Conservation (phyloP, 495 filamentous ascomycete genomes). For the Aspergillus homomorphus region DNA sequence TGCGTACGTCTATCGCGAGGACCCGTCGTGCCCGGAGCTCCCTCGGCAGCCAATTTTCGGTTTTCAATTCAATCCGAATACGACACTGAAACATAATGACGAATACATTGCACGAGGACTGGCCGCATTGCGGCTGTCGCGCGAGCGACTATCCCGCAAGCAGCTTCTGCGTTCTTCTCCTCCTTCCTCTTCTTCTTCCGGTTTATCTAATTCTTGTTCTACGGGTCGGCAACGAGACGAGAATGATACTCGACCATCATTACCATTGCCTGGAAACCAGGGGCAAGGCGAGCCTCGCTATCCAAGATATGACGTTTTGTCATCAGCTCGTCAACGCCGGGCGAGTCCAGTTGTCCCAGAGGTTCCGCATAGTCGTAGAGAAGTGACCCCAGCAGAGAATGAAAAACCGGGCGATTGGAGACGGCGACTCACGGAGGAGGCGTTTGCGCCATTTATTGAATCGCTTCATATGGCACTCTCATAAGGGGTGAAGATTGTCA, state of each 20-base stretch:
- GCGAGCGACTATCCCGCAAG: neutral
- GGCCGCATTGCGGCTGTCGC: neutral
- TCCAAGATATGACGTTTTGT: neutral
- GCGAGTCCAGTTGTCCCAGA: neutral
- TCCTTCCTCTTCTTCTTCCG: neutral
- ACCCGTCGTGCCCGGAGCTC: neutral
- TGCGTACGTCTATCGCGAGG: neutral
- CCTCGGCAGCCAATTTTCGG: neutral
- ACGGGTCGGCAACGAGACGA: neutral
- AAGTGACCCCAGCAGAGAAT: neutral
- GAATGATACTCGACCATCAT: neutral
- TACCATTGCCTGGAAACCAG: neutral
- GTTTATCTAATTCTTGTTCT: neutral
- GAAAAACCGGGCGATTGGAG: slow-evolving; percentile 2
- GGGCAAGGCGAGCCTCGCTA: neutral
- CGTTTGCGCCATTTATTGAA: slow-evolving; percentile 1
- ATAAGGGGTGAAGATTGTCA: neutral
- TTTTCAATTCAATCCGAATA: neutral
- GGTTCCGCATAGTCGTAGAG: neutral
- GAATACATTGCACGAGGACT: slow-evolving; percentile 3
- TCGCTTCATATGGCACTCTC: neutral
- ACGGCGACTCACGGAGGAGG: neutral
- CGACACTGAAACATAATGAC: neutral
- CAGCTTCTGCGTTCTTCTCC: neutral
- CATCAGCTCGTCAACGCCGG: neutral